phyloP scores from a whole-genome alignment of 768 basidiomycete species.

The Rhizopogon salebrosus region DNA sequence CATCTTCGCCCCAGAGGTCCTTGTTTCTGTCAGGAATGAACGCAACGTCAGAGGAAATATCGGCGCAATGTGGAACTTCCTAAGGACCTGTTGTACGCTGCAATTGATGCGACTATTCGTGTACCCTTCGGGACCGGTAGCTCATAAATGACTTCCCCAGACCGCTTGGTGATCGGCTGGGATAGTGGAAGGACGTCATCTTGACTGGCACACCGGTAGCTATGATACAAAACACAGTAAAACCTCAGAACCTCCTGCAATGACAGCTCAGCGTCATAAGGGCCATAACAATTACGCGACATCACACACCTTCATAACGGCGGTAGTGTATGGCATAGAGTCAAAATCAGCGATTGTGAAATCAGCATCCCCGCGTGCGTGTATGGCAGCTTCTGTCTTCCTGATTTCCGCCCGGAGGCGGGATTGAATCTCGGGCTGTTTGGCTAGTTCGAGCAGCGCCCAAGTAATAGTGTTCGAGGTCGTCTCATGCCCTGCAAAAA shows the following conservation, averaged over 20 bases:
- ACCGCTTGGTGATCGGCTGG: conserved; percentile 16
- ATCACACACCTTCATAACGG: conserved; percentile 37
- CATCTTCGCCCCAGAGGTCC: conserved; percentile 27
- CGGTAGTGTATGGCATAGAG: conserved; percentile 43
- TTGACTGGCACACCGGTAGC: conserved; percentile 38
- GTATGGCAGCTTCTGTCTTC: conserved; percentile 15
- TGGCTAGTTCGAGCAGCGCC: conserved; percentile 59
- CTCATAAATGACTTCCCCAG: conserved; percentile 17
- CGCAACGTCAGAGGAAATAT: too few species aligned
- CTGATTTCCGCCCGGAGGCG: conserved; percentile 57
- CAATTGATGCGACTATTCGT: conserved; percentile 15
- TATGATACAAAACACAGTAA: conserved; percentile 46
- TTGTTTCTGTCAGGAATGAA: conserved; percentile 13
- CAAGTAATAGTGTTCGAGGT: conserved; percentile 55
- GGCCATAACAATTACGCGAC: background rate
- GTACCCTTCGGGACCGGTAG: conserved; percentile 20
- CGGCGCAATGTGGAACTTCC: background rate
- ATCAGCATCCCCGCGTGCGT: conserved; percentile 30
- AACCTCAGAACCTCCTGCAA: conserved; percentile 41
- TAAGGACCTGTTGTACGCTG: conserved; percentile 26
- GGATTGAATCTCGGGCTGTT: conserved; percentile 50
- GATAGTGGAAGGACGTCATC: conserved; percentile 35
- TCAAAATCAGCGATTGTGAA: conserved; percentile 43
- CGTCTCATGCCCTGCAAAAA: conserved; percentile 56
- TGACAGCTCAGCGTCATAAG: background rate